Base-by-base conservation (phyloP, 305 asterid species). In the Solanum hybrid region DNA sequence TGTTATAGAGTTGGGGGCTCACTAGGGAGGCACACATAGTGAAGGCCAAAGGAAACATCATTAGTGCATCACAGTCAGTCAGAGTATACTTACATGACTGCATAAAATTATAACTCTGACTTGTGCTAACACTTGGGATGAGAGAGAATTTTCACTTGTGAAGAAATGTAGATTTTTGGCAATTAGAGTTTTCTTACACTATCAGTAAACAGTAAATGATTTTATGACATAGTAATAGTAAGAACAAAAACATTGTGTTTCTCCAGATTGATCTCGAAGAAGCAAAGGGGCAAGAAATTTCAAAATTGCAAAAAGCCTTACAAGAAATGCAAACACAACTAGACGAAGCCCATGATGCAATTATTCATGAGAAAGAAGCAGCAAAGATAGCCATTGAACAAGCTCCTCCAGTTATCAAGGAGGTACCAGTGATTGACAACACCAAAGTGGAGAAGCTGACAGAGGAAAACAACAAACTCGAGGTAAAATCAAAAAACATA, bases 351-450 rank as follows among this genome's bases (percentile, higher is more conserved):
- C 95, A 92, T 67, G 92, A 94, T 42, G 95, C 95, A 42, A 93
- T 97, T 42, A 91, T 95, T 89, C 95, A 88, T 80, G 99, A 96
- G 92, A 94, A 93, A 93, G 98, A 96, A 93, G 95, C 99, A 67
- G 98, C 98, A 90, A 95, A 95, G 92, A 91, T 92, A 91, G 98
- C 99, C 89, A 95, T 96, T 84, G 99, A 95, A 92, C 95, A 96
- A 92, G 98, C 98, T 87, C 98, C 99, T 79, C 99, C 97, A 61
- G 96, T 97, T 90, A 94, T 97, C 95, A 94, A 94, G 92, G 98
- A 97, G 93, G 98, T 96, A 51, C 96, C 99, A 22, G 93, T 96
- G 91, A 89, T 96, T 89, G 98, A 97, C 93, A 95, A 93, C 93
- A 93, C 94, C 90, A 95, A 94, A 92, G 95, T 96, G 92, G 98